Evolutionary conservation across 2,329 filamentous ascomycete genomes (phyloP), one percentile per base, ranked within the genome.

Genomic region (Fusarium aywerte): DNA sequence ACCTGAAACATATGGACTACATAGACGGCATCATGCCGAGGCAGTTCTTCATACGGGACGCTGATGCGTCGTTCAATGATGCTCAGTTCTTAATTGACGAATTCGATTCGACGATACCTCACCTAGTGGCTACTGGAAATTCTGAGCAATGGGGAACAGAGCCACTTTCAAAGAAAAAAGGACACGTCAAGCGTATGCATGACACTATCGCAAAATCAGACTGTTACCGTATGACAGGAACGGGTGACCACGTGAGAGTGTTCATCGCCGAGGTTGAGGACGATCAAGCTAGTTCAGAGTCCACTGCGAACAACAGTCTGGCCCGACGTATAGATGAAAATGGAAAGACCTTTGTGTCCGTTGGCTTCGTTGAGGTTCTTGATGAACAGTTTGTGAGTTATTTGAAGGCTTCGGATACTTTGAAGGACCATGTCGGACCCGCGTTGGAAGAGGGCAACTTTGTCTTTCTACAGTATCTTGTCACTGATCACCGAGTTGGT

Each of bases 91-190:
- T 78, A 39, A 54, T 73, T 29, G 67, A 69, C 25, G 74, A 73
- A 44, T 75, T 76, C 65, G 70, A 76, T 60, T 76, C 73, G 11
- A 71, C 68, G 10, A 44, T 78, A 35, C 68, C 73, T 44, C 66
- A 73, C 52, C 70, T 78, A 43, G 63, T 47, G 35, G 68, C 70
- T 13, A 57, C 70, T 18, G 76, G 71, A 32, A 76, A 70, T 44
- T 66, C 57, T 45, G 69, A 47, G n/a, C 74, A 74, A 70, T 76
- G 76, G 73, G 74, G 74, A 9, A 45, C 60, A 18, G 47, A 65
- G 58, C 74, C 61, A 20, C 72, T 76, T 36, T 74, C 71, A 7
- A 53, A 54, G 10, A 70, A 65, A 32, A 44, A 73, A 23, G 69
- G 62, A 15, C 75, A 74, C 20, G 8, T 51, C 5, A 61, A 73